Conservation (phyloP, 768 basidiomycete genomes). For the Rhodosporidiobolus sp. region DNA sequence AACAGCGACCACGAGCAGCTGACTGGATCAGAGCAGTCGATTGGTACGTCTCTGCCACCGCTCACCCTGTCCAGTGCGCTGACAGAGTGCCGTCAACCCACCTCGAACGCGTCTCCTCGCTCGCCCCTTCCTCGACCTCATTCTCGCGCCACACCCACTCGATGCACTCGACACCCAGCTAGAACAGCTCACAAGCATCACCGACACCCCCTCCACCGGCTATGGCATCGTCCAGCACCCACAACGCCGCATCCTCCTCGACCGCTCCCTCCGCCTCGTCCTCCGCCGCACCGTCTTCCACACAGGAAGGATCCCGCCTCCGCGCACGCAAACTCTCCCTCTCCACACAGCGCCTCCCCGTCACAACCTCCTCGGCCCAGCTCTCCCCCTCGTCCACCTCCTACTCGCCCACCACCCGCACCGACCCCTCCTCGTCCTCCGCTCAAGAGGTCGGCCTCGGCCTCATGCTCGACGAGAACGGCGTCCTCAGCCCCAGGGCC, state of each 20-base stretch:
- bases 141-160: too few relatives aligned
- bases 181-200: too few relatives aligned
- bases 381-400: conserved; percentile 6
- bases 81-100: too few relatives aligned
- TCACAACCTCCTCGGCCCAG: not conserved
- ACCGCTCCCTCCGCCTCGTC: not conserved
- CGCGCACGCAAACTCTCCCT: conserved; percentile 27
- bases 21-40: too few relatives aligned
- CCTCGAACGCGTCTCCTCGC: too few relatives aligned
- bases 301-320: not conserved
- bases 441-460: conserved; percentile 27
- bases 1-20: too few relatives aligned
- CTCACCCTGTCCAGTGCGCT: too few relatives aligned
- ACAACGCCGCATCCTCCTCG: not conserved
- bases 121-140: too few relatives aligned
- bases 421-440: conserved; percentile 1
- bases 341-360: not conserved
- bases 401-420: not conserved
- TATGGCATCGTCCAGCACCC: too few relatives aligned
- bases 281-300: not conserved
- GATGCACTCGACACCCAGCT: too few relatives aligned
- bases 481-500: not conserved
- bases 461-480: conserved; percentile 30
- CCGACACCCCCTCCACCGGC: too few relatives aligned
- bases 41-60: too few relatives aligned